Percentiles rank a stretch among this genome's conserved stretches.
These are phyloP conservation scores for Rhodotorula sp. DNA, from an alignment of 1,284 basidiomycete genomes.

Conservation along the genomic window DNA sequence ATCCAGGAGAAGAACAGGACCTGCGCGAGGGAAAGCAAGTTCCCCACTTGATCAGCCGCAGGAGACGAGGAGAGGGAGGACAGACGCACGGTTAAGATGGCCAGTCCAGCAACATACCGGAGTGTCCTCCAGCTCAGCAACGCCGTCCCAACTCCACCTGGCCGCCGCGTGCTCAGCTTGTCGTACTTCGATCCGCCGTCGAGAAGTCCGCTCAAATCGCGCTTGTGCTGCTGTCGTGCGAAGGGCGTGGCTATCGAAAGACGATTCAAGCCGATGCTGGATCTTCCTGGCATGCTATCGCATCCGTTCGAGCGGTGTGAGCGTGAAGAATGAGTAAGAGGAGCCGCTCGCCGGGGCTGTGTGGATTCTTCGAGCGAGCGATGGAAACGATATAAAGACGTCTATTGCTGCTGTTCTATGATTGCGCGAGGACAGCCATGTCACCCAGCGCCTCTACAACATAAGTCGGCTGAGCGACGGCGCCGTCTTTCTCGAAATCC, in stretches of 20 bases:
- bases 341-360: no score
- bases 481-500: constrained; percentile 32
- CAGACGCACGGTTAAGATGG: not conserved
- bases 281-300: constrained; percentile 15
- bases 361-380: not conserved
- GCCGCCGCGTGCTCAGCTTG: constrained; percentile 2
- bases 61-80: not conserved
- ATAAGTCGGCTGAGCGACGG: constrained; percentile 33
- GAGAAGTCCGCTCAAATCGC: constrained; percentile 11
- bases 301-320: not conserved
- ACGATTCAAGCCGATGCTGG: not conserved
- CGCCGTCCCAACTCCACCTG: not conserved
- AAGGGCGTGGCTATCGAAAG: not conserved
- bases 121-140: not conserved
- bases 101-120: not conserved
- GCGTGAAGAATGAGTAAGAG: no score
- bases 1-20: constrained; percentile 58
- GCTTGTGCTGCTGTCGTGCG: constrained; percentile 6
- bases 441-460: constrained; percentile 34
- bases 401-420: not conserved
- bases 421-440: constrained; percentile 6
- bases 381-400: not conserved
- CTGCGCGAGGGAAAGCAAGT: not conserved
- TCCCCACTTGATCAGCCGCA: not conserved
- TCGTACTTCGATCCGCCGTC: constrained; percentile 11